Base-by-base conservation (phyloP, 306 rosid species). In the Sophora flavescens region DNA sequence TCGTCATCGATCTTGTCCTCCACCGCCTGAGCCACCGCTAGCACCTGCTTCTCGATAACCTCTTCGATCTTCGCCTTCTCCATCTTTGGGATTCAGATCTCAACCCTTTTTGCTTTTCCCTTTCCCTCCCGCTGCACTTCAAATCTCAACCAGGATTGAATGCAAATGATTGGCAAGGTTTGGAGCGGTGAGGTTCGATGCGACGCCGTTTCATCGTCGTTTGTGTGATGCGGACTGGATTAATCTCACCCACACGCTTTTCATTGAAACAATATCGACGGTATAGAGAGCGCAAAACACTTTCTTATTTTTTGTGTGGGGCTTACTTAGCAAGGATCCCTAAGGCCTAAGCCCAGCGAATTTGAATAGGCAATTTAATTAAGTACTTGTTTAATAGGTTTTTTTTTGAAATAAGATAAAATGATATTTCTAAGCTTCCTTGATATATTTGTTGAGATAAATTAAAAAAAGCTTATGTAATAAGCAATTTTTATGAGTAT, bases 1-100 rank as follows among this genome's bases (percentile, higher is more conserved):
- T 95, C 93, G 0, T 92, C 99, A 17, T 95, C 97, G 28, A 95
- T 86, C 88, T 92, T 84, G 13, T 95, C 97, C 83, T 95, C 97
- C 18, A 95, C 87, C 44, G 92, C 97, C 79, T 89, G 91, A 41
- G 66, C 99, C 71, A 95, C 97, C 41, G 97, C 88, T 61, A 95
- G 78, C 10, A 95, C 84, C 78, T 92, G 97, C 90, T 89, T 87
- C 87, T 90, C 93, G 68, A 95, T 42, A 7, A 95, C 97, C 83
- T 95, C 97, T 78, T 89, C 88, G 69, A 95, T 84, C 57, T 81
- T 90, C 2, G 90, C 65, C 78, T 59, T 80, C 17, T 91, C 97
- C 98, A 93, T 91, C 56, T 84, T 72, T 56, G 56, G 44, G 76
- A 53, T 63, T 6, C 45, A 38, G 53, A 61, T 81, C 78, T 54